These are phyloP conservation scores for Phytophthora sp. DNA, from an alignment of 352 stramenopile genomes.

Conservation along the genomic window DNA sequence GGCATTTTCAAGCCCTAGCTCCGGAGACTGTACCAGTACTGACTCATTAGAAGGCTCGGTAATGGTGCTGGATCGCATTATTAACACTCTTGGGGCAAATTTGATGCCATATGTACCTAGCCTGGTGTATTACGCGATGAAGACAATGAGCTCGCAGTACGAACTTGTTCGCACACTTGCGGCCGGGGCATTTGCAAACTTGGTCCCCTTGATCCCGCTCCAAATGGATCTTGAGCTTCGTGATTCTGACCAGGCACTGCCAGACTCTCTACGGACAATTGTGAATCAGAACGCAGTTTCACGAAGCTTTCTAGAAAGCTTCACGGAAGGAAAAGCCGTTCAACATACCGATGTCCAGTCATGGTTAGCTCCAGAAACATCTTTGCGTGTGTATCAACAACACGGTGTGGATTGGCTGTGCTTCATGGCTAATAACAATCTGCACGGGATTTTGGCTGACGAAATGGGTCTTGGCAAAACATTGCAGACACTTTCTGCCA, in stretches of 20 bases:
- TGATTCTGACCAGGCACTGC: constrained; percentile 3
- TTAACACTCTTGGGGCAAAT: constrained; percentile 32
- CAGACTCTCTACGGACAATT: constrained; percentile 30
- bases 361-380: constrained; percentile 36
- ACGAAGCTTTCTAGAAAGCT: constrained; percentile 67
- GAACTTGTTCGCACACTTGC: constrained; percentile 50
- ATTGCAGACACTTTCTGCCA: constrained; percentile 91
- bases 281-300: constrained; percentile 61
- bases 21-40: background rate
- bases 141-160: constrained; percentile 58
- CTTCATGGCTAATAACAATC: constrained; percentile 73
- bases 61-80: constrained; percentile 64
- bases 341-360: constrained; percentile 35
- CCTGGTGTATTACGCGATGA: constrained; percentile 75
- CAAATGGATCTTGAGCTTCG: constrained; percentile 69
- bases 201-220: constrained; percentile 74
- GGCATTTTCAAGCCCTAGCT: constrained; percentile 19
- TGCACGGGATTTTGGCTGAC: constrained; percentile 85
- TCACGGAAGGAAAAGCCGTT: constrained; percentile 67
- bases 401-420: constrained; percentile 80
- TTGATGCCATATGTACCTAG: constrained; percentile 70
- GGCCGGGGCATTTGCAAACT: constrained; percentile 68
- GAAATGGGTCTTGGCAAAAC: constrained; percentile 96
- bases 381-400: constrained; percentile 76
- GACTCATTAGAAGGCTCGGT: constrained; percentile 48